Evolutionary conservation across 352 stramenopile species (phyloP).

Genomic region (Hyaloperonospora brassicae): DNA sequence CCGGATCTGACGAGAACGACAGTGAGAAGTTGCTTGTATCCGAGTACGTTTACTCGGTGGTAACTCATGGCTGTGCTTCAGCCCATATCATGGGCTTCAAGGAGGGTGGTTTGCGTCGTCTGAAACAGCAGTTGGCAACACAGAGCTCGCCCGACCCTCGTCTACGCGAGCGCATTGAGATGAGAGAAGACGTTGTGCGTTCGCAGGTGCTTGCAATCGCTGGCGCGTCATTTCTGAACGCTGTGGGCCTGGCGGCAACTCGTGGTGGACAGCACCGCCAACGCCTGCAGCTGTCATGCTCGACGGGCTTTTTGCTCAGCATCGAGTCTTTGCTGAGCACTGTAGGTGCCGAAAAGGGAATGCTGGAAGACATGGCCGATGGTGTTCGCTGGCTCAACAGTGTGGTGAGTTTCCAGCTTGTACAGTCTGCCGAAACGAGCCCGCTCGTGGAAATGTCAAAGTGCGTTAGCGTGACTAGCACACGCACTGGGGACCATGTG

Average conservation of each 20-base stretch:
- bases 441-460: constrained; percentile 61
- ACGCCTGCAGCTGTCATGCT: constrained; percentile 52
- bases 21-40: constrained; percentile 24
- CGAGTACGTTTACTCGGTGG: constrained; percentile 61
- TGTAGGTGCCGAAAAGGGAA: constrained; percentile 91
- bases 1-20: constrained; percentile 30
- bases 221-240: constrained; percentile 64
- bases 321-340: constrained; percentile 93
- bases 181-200: constrained; percentile 72
- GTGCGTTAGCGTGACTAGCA: constrained; percentile 57
- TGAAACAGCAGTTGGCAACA: constrained; percentile 37
- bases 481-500: constrained; percentile 42
- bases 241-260: constrained; percentile 53
- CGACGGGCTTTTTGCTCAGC: constrained; percentile 81
- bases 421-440: constrained; percentile 44
- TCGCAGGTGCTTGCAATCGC: constrained; percentile 70
- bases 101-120: constrained; percentile 62
- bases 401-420: constrained; percentile 71
- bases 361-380: constrained; percentile 90
- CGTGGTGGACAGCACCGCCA: constrained; percentile 49
- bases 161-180: constrained; percentile 58
- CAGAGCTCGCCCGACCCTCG: constrained; percentile 41
- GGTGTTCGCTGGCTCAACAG: constrained; percentile 78
- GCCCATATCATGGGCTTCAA: constrained; percentile 80
- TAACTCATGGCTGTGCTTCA: constrained; percentile 75